phyloP scores from a whole-genome alignment of 2,329 filamentous ascomycete species.

The Arthrobotrys entomopaga region DNA sequence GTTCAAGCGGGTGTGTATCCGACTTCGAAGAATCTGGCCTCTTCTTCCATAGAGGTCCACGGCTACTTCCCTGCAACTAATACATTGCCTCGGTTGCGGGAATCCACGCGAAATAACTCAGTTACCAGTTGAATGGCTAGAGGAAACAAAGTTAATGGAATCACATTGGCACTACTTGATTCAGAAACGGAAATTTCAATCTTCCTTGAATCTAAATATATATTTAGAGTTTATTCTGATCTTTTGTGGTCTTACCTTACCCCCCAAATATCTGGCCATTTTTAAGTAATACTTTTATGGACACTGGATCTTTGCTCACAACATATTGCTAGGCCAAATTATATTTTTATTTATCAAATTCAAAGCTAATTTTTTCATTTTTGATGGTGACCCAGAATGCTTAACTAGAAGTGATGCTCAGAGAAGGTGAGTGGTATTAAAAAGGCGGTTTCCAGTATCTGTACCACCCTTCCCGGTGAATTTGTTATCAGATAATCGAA shows the following conservation, averaged over 20 bases:
- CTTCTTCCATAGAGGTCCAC: slow-evolving; percentile 61
- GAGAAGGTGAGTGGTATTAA: slow-evolving; percentile 68
- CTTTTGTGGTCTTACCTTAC: background rate
- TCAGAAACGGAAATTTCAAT: background rate
- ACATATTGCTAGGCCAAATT: too few species aligned
- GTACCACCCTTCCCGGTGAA: slow-evolving; percentile 60
- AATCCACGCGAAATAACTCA: too few species aligned
- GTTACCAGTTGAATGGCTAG: too few species aligned
- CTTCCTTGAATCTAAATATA: background rate
- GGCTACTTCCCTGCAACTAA: too few species aligned
- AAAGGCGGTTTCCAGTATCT: slow-evolving; percentile 71
- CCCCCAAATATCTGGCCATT: background rate
- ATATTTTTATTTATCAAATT: too few species aligned
- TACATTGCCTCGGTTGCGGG: too few species aligned
- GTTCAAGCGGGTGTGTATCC: slow-evolving; percentile 60
- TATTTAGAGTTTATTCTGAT: background rate
- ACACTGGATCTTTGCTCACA: background rate
- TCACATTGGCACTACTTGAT: background rate
- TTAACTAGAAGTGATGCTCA: slow-evolving; percentile 55
- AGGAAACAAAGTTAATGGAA: background rate
- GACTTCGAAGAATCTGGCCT: slow-evolving; percentile 61
- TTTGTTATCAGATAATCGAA: slow-evolving; percentile 60
- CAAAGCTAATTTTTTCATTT: too few species aligned
- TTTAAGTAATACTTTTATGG: background rate
- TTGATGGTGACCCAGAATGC: background rate